These are phyloP conservation scores for Wickerhamiella brachini DNA, from an alignment of 805 yeast genomes.

Conservation along the genomic window DNA sequence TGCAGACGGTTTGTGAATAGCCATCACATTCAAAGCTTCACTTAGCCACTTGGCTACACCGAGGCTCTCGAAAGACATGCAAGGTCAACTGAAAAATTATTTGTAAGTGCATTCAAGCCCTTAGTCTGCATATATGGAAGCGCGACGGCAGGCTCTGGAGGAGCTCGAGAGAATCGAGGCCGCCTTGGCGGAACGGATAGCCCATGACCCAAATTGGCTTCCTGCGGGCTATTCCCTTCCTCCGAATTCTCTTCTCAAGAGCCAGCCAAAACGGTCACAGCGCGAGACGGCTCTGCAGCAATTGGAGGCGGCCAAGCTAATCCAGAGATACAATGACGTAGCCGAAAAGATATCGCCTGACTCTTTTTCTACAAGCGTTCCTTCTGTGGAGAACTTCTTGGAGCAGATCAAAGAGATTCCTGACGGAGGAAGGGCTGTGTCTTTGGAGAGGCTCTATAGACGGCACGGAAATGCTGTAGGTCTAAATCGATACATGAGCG, in stretches of 20 bases:
- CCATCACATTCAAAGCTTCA: slow-evolving; percentile 71
- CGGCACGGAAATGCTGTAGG: slow-evolving; percentile 5
- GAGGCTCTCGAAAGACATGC: slow-evolving; percentile 36
- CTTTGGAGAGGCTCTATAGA: background rate
- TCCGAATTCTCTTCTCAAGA: background rate
- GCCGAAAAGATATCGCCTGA: background rate
- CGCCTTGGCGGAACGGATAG: slow-evolving; percentile 48
- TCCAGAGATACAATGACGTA: slow-evolving; percentile 28
- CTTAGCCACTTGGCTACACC: slow-evolving; percentile 81
- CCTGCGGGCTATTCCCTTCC: background rate
- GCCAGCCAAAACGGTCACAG: slow-evolving; percentile 28
- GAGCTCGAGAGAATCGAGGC: slow-evolving; percentile 61
- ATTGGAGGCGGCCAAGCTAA: slow-evolving; percentile 48
- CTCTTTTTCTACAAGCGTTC: background rate
- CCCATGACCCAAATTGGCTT: slow-evolving; percentile 13
- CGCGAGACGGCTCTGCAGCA: slow-evolving; percentile 46
- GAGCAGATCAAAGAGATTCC: slow-evolving; percentile 1
- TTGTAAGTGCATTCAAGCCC: background rate
- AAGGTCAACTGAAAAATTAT: background rate
- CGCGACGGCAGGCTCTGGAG: slow-evolving; percentile 19
- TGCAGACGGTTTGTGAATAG: slow-evolving; percentile 66
- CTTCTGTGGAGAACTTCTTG: slow-evolving; percentile 6
- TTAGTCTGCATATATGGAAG: slow-evolving; percentile 11
- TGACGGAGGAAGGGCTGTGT: slow-evolving; percentile 4
- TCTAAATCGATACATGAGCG: slow-evolving; percentile 31